A percentile compares a stretch with the other conserved stretches of the same genome.
These are phyloP conservation scores for Wilcoxina mikolae DNA, from an alignment of 495 filamentous ascomycete genomes.

Conservation along the genomic window DNA sequence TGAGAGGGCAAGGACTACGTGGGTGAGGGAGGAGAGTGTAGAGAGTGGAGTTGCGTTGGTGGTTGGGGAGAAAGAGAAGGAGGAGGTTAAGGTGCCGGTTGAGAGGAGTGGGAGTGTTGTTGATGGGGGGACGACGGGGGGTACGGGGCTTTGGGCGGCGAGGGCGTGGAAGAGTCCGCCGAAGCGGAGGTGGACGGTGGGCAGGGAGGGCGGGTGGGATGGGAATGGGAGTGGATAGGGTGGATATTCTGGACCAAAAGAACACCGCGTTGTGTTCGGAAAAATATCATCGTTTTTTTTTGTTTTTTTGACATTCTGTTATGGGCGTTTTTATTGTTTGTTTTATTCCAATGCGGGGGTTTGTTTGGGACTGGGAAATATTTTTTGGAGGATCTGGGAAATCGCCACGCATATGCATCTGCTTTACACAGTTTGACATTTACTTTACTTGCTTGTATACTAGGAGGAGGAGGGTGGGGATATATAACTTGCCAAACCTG, in stretches of 20 bases:
- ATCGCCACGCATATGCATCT: no score
- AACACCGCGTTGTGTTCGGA: no score
- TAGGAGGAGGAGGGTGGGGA: no score
- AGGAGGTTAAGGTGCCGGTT: neutral
- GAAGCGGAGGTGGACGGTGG: slow-evolving; percentile 7
- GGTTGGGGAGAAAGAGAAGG: neutral
- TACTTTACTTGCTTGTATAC: no score
- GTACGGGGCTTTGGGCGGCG: neutral
- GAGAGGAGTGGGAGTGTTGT: neutral
- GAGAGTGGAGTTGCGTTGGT: neutral
- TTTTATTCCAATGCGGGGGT: no score
- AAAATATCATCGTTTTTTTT: neutral
- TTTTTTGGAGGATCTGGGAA: no score
- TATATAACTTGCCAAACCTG: no score
- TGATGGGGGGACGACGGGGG: neutral
- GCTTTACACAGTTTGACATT: no score
- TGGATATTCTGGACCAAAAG: no score
- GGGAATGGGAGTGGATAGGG: neutral
- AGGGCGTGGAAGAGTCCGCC: neutral
- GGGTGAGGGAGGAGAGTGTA: neutral
- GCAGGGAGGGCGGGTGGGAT: neutral
- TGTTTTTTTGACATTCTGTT: no score
- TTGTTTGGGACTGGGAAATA: no score
- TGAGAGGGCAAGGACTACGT: neutral
- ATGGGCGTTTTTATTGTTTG: no score